These are phyloP conservation scores for Cordyceps fumosorosea DNA, from an alignment of 2,329 filamentous ascomycete genomes.

Conservation along the genomic window DNA sequence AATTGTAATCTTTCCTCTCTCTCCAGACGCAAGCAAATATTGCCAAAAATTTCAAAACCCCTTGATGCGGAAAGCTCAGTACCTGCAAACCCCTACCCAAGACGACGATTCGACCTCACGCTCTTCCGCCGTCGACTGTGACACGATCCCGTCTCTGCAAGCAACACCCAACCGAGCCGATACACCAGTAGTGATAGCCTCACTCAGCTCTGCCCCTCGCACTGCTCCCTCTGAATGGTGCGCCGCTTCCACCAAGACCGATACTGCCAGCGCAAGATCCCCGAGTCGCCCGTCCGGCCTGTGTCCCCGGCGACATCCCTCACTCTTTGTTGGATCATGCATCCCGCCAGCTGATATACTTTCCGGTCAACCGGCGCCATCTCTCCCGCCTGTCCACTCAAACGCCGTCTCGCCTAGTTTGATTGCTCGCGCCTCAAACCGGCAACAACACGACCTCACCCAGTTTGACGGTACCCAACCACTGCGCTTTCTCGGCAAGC, in stretches of 20 bases:
- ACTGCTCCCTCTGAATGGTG: not conserved
- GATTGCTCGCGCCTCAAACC: not conserved
- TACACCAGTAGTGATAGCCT: conserved; percentile 1
- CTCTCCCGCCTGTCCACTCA: not conserved
- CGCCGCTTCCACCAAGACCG: not conserved
- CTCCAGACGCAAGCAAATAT: not conserved
- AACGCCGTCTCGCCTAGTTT: not conserved
- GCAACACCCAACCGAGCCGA: not conserved
- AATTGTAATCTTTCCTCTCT: not conserved
- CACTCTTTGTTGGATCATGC: conserved; percentile 2
- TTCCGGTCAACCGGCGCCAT: conserved; percentile 1
- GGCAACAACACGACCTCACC: not conserved
- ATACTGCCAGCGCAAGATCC: not conserved
- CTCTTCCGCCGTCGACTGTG: not conserved
- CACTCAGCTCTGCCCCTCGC: not conserved
- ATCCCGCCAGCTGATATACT: not conserved
- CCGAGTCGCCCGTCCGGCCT: not conserved
- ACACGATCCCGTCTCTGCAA: not conserved
- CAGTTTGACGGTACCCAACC: not conserved
- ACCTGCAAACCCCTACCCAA: not conserved
- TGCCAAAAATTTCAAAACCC: not conserved
- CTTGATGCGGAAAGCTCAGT: not conserved
- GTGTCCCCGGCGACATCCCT: not conserved
- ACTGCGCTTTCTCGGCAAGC: conserved; percentile 19
- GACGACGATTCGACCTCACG: not conserved